These are phyloP conservation scores for Leucocoprinus leucothites DNA, from an alignment of 768 basidiomycete species.

Conservation along the genomic window DNA sequence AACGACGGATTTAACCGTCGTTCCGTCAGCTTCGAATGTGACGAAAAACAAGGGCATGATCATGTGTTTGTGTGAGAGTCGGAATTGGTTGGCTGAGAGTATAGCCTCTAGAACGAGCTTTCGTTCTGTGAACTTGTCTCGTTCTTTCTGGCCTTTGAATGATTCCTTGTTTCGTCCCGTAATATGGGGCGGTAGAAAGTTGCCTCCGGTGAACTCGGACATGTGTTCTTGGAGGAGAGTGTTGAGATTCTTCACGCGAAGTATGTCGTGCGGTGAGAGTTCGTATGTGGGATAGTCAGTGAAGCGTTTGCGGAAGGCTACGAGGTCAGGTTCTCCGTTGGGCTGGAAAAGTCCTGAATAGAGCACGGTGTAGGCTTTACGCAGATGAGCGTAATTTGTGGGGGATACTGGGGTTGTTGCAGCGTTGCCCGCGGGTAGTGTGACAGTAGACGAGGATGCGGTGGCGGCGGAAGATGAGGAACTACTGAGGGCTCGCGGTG, in stretches of 20 bases:
- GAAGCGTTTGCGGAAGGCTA: slow-evolving; percentile 6
- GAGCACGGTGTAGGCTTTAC: slow-evolving; percentile 8
- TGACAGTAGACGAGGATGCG: slow-evolving; percentile 3
- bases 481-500: no score
- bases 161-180: slow-evolving; percentile 1
- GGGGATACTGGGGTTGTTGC: neutral
- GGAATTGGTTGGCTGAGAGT: slow-evolving; percentile 4
- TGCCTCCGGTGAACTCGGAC: slow-evolving; percentile 10
- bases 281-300: slow-evolving; percentile 7
- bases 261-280: slow-evolving; percentile 6
- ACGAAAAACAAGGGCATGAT: slow-evolving; percentile 8
- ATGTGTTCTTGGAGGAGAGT: slow-evolving; percentile 6
- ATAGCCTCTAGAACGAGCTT: slow-evolving; percentile 5
- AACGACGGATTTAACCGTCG: slow-evolving; percentile 9
- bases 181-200: slow-evolving; percentile 11
- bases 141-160: slow-evolving; percentile 9
- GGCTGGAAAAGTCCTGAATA: slow-evolving; percentile 7
- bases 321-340: slow-evolving; percentile 6
- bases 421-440: neutral
- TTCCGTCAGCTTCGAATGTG: slow-evolving; percentile 5
- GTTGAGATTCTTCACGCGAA: slow-evolving; percentile 8
- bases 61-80: slow-evolving; percentile 10
- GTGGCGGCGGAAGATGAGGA: neutral
- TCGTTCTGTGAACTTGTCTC: slow-evolving; percentile 8
- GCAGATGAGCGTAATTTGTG: slow-evolving; percentile 3